Base-by-base conservation (phyloP, 305 asterid species). In the Withania somnifera region DNA sequence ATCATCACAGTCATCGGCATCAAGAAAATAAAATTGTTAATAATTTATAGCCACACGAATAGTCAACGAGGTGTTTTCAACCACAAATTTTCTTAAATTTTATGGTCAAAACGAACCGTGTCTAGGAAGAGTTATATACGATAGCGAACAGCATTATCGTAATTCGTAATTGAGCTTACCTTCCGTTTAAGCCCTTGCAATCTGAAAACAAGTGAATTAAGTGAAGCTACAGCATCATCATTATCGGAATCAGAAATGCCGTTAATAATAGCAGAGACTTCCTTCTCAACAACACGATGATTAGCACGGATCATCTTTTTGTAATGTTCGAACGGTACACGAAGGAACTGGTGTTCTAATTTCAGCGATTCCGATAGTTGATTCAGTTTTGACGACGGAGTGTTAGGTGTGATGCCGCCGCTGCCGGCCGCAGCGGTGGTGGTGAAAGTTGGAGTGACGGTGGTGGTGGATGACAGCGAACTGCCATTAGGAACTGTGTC, bases 151-250 rank as follows among this genome's bases (percentile, higher is more conserved):
- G 58, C 14, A 47, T n/a, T 14, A 45, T 0, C 20, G 36, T 24
- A 71, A n/a, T n/a, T n/a, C n/a, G n/a, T n/a, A 71, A 45, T 36
- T 45, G 26, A 13, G 71, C 52, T 56, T 83, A 96, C 99, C 91
- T 96, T 96, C 83, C 99, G 83, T 88, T 96, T 96, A 87, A 94
- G 94, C 32, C 99, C 99, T 83, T 94, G 98, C 85, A 96, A 83
- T 81, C 97, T 88, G 66, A 89, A 90, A 61, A 91, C 98, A 22
- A 96, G 91, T 45, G 98, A 94, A 86, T 57, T 88, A 40, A 96
- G 97, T 36, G 89, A 92, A 30, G 82, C 80, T 81, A 90, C 95
- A 50, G 99, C 98, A 26, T 94, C 95, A 45, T 92, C 95, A 20
- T 75, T 88, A 8, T 42, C 93, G 64, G 88, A 91, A 20, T 83